Evolutionary conservation across 805 yeast species (phyloP).

Genomic region (Alloascoidea hylecoeti): DNA sequence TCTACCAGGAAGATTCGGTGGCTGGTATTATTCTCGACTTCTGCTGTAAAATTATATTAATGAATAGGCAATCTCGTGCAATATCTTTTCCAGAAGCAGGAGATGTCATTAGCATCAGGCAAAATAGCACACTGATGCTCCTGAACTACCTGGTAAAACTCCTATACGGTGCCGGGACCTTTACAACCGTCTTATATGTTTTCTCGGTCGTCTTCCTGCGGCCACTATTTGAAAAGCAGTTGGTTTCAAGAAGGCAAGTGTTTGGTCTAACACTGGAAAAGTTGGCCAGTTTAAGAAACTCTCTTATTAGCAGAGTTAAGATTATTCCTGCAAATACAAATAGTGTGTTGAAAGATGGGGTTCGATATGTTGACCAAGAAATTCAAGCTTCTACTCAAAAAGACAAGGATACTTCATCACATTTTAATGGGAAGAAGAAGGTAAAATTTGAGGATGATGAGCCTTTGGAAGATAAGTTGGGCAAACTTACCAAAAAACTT

Average conservation of each 20-base stretch:
- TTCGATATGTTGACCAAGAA: conserved; percentile 1
- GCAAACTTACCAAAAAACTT: not conserved
- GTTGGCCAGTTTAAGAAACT: not conserved
- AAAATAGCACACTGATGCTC: not conserved
- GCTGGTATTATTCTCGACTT: too few species aligned
- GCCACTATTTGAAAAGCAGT: conserved; percentile 1
- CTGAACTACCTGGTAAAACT: not conserved
- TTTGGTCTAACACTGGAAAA: not conserved
- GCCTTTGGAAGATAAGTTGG: conserved; percentile 1
- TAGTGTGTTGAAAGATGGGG: not conserved
- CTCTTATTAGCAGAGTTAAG: not conserved
- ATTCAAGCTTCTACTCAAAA: not conserved
- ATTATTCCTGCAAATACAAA: conserved; percentile 1
- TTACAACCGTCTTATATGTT: not conserved
- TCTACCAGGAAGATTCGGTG: too few species aligned
- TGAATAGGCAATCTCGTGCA: not conserved
- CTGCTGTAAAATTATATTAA: too few species aligned
- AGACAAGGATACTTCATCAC: not conserved
- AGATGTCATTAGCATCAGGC: not conserved
- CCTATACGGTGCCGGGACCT: not conserved
- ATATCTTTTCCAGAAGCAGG: conserved; percentile 1
- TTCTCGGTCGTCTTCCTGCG: not conserved
- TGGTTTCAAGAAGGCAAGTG: not conserved
- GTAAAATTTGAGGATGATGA: conserved; percentile 1
- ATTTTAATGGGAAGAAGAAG: not conserved